These are phyloP conservation scores for Neocucurbitaria cava DNA, from an alignment of 2,329 filamentous ascomycete genomes.

Conservation along the genomic window DNA sequence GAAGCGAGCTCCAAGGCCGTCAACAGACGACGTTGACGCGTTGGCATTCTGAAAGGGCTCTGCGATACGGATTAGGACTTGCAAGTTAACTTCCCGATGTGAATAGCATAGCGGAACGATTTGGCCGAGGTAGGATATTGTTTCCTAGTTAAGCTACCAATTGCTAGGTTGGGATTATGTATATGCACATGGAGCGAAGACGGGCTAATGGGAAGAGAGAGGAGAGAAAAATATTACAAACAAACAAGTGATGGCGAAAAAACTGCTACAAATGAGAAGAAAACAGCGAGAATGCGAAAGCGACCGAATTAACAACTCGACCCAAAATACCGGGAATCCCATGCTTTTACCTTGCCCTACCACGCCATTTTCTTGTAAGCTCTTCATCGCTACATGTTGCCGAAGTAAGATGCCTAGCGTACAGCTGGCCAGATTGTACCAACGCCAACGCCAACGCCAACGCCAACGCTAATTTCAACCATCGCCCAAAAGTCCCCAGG, in stretches of 20 bases:
- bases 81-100: neutral
- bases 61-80: neutral
- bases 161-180: neutral
- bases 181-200: conserved; percentile 5
- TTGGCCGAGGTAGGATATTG: neutral
- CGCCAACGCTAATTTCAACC: conserved; percentile 24
- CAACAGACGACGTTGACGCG: neutral
- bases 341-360: conserved; percentile 3
- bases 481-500: conserved; percentile 5
- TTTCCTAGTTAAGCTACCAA: neutral
- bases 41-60: neutral
- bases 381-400: conserved; percentile 5
- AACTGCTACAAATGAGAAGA: neutral
- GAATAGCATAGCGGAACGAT: no score
- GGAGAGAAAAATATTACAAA: neutral
- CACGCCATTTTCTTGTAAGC: neutral
- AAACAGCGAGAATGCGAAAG: neutral
- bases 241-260: neutral
- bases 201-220: neutral
- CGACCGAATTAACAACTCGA: neutral
- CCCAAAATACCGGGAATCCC: conserved; percentile 1
- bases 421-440: conserved; percentile 5
- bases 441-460: conserved; percentile 26
- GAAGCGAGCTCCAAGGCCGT: conserved; percentile 1
- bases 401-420: neutral